Evolutionary conservation across 148 eudicot species (phyloP).

Genomic region (Silene uniflora): DNA sequence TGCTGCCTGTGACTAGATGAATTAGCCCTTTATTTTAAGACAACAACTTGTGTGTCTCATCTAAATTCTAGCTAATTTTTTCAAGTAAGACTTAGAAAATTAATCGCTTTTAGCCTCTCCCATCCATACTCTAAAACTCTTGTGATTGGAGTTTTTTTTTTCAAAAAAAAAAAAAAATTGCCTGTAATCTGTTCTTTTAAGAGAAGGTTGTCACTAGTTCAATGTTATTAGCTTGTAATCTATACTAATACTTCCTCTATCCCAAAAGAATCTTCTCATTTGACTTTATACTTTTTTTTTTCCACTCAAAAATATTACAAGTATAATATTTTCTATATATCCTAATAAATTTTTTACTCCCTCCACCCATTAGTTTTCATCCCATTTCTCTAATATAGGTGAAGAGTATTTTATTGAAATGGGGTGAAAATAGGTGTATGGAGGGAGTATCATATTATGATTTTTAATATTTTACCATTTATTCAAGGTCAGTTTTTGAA

Average conservation of each 20-base stretch:
- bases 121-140: not conserved
- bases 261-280: no score
- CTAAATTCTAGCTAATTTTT: not conserved
- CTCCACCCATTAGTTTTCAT: no score
- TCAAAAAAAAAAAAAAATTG: not conserved
- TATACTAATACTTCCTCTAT: not conserved
- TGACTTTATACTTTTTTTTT: no score
- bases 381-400: no score
- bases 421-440: no score
- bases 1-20: not conserved
- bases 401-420: no score
- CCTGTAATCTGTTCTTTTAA: not conserved
- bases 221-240: not conserved
- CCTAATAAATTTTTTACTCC: no score
- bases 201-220: not conserved
- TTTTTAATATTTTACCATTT: no score
- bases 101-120: not conserved
- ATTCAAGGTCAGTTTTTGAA: no score
- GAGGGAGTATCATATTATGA: no score
- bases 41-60: not conserved
- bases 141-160: not conserved
- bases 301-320: no score
- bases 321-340: no score
- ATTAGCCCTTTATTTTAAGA: not conserved
- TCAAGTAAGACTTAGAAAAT: not conserved